Percentiles rank a stretch among this genome's conserved stretches.
These are phyloP conservation scores for Penicillium verhagenii DNA, from an alignment of 495 filamentous ascomycete species.

Conservation along the genomic window DNA sequence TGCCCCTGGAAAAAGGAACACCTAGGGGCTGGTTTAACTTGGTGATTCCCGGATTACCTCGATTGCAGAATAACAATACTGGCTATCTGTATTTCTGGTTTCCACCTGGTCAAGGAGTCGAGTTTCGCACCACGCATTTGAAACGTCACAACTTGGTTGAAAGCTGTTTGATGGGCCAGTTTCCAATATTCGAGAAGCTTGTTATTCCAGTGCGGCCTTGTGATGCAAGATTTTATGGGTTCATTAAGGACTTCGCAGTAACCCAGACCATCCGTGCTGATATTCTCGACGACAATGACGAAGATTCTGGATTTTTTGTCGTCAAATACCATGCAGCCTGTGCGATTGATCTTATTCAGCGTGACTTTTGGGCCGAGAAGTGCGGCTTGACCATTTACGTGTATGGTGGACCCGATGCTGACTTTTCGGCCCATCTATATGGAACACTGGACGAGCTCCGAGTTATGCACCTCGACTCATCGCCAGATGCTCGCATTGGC, in stretches of 20 bases:
- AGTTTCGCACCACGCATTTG: conserved; percentile 34
- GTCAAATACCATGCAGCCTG: conserved; percentile 34
- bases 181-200: conserved; percentile 24
- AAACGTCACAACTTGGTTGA: conserved; percentile 27
- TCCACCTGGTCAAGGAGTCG: conserved; percentile 28
- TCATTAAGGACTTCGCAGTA: conserved; percentile 33
- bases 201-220: conserved; percentile 32
- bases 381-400: conserved; percentile 32
- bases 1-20: conserved; percentile 18
- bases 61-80: conserved; percentile 16
- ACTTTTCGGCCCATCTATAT: conserved; percentile 22
- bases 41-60: conserved; percentile 33
- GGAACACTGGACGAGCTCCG: conserved; percentile 7
- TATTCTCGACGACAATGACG: not conserved
- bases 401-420: conserved; percentile 35
- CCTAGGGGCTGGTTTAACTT: conserved; percentile 32
- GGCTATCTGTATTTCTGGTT: conserved; percentile 34
- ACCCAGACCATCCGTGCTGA: conserved; percentile 29
- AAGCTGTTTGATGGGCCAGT: conserved; percentile 36
- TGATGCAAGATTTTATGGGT: conserved; percentile 26
- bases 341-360: conserved; percentile 29
- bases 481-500: conserved; percentile 8
- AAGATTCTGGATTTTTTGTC: not conserved
- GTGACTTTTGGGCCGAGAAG: conserved; percentile 34
- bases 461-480: conserved; percentile 18